phyloP scores from a whole-genome alignment of 1,139 yeast genomes.

The Pichia sp. region DNA sequence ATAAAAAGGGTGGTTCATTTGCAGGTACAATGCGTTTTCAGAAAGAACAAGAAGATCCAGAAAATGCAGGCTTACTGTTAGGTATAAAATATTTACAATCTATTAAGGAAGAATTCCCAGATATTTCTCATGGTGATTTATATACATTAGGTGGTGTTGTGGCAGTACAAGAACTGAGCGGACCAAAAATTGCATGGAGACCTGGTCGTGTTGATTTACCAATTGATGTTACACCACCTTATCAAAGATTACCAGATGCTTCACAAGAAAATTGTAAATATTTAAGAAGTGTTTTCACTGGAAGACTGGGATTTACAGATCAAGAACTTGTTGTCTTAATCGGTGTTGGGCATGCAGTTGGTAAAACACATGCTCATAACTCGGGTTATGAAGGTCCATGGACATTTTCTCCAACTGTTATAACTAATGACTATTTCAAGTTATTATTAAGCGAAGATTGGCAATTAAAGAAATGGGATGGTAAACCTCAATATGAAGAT shows the following conservation, averaged over 20 bases:
- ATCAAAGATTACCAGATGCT: constrained; percentile 81
- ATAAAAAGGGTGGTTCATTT: constrained; percentile 63
- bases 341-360: constrained; percentile 80
- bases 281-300: constrained; percentile 56
- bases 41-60: constrained; percentile 64
- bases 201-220: constrained; percentile 63
- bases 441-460: constrained; percentile 69
- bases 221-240: constrained; percentile 49
- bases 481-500: constrained; percentile 74
- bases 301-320: constrained; percentile 72
- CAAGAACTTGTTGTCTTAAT: constrained; percentile 79
- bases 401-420: constrained; percentile 84
- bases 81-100: constrained; percentile 64
- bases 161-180: constrained; percentile 80
- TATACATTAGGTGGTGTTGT: constrained; percentile 84
- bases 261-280: constrained; percentile 56
- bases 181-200: constrained; percentile 85
- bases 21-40: constrained; percentile 77
- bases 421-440: constrained; percentile 76
- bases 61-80: constrained; percentile 64
- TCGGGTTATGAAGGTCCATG: constrained; percentile 91
- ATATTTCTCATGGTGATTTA: constrained; percentile 82
- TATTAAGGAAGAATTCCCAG: constrained; percentile 56
- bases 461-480: constrained; percentile 69
- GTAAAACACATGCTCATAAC: constrained; percentile 60